Base-by-base conservation (phyloP, 805 yeast genomes). In the Metschnikowia corniflorae region DNA sequence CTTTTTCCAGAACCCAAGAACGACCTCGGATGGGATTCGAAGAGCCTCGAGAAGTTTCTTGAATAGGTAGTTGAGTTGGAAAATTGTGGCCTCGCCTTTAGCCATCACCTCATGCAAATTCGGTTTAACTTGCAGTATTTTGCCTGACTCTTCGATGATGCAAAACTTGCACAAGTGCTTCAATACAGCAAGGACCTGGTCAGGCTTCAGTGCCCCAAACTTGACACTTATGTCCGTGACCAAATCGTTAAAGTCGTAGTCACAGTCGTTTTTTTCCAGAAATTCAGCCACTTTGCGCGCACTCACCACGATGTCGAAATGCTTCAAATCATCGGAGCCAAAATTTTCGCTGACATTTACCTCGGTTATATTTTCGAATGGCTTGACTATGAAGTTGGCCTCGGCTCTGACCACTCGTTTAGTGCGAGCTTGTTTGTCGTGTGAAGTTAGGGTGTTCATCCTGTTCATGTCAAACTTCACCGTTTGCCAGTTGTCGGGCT, bases 1-100 rank as follows among this genome's bases (percentile, higher is more conserved):
- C 17, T 80, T 75, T 54, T 89, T 86, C 63, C 89, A 71, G 52
- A 84, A 85, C 4, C 98, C 98, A 17, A 79, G 64, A 2, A 93
- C 78, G 1, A 87, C 70, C 42, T 85, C 93, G 46, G 87, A 77
- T 6, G 82, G 79, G 25, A 93, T 71, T 8, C 82, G 80, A 33
- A 89, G 64, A 0, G 81, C 70, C 36, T 74, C 78, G 31, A 91
- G 77, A 65, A 93, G 75, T 40, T 77, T 75, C 43, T 80, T 79
- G 57, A 87, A 84, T 15, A 87, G 60, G 66, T 83, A 78, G 7
- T 93, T 86, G 38, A 91, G 57, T 53, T 87, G 95, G 47, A 75
- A 82, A 1, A 86, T 60, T 35, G 72, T 78, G 33, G 79, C 91
- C 51, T 69, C 75, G 42, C 73, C 73, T 39, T 62, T 63, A 39